Percentiles rank a stretch among this genome's conserved stretches.
Conservation (phyloP, 441 rosid genomes). For the Mallotus japonicus region DNA sequence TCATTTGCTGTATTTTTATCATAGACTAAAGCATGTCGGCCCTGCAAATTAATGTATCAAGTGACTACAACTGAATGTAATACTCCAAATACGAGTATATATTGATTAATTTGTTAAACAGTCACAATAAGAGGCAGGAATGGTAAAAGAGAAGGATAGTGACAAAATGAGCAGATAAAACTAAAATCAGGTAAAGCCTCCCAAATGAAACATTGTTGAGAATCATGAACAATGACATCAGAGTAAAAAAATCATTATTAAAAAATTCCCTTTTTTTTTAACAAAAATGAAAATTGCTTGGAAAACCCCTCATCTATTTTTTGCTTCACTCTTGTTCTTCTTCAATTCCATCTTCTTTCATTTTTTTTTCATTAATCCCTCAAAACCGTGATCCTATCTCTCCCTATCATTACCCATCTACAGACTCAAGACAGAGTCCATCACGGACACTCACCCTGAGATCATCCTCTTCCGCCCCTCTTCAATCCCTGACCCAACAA, state of each 20-base stretch:
- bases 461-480: no score
- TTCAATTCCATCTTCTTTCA: neutral
- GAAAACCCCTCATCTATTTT: neutral
- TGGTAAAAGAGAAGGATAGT: no score
- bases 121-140: no score
- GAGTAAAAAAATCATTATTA: no score
- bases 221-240: no score
- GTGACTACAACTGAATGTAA: slow-evolving; percentile 9
- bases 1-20: slow-evolving; percentile 60
- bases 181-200: no score
- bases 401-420: neutral
- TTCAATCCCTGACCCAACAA: no score
- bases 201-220: no score
- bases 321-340: slow-evolving; percentile 1
- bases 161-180: no score
- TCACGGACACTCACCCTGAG: no score
- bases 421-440: no score
- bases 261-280: neutral
- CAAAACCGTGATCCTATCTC: neutral
- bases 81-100: neutral
- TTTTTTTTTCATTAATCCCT: neutral
- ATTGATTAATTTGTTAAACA: no score
- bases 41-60: slow-evolving; percentile 43
- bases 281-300: neutral
- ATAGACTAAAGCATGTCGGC: slow-evolving; percentile 82